Evolutionary conservation across 139 green algal genomes (phyloP).

Genomic region (Coelastrella sp.): DNA sequence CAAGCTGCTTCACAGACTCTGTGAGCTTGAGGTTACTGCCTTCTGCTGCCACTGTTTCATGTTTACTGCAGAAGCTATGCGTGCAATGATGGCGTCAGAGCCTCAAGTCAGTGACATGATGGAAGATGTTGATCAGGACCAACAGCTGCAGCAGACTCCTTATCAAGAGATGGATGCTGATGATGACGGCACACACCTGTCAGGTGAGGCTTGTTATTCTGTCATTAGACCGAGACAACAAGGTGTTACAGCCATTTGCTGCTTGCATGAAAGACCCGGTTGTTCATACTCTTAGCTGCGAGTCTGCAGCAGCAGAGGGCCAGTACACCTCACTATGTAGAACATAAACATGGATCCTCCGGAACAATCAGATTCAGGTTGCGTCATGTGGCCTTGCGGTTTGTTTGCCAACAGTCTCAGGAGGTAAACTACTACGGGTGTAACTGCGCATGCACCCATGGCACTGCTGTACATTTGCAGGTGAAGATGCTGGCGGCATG

Average conservation of each 20-base stretch:
- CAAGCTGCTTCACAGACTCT: not conserved
- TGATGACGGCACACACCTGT: not conserved
- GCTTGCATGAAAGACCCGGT: too few relatives aligned
- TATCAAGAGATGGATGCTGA: not conserved
- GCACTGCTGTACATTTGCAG: not conserved
- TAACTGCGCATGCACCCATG: not conserved
- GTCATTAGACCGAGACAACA: not conserved
- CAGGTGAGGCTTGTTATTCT: not conserved
- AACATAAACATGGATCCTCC: too few relatives aligned
- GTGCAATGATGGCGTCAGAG: not conserved
- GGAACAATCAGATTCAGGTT: too few relatives aligned
- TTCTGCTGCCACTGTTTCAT: not conserved
- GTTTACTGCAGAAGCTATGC: not conserved
- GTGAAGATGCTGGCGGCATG: not conserved
- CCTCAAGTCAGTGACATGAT: not conserved
- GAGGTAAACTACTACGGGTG: not conserved
- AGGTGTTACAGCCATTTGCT: not conserved
- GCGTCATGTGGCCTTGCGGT: too few relatives aligned
- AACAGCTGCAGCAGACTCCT: not conserved
- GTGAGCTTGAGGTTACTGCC: too few relatives aligned
- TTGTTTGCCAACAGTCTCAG: not conserved
- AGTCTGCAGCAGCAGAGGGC: too few relatives aligned
- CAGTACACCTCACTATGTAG: too few relatives aligned
- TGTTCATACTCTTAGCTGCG: too few relatives aligned
- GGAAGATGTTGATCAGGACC: not conserved